Percentiles rank a stretch among this genome's conserved stretches.
phyloP scores from a whole-genome alignment of 2,329 filamentous ascomycete species.

The Botrytis cinerea region DNA sequence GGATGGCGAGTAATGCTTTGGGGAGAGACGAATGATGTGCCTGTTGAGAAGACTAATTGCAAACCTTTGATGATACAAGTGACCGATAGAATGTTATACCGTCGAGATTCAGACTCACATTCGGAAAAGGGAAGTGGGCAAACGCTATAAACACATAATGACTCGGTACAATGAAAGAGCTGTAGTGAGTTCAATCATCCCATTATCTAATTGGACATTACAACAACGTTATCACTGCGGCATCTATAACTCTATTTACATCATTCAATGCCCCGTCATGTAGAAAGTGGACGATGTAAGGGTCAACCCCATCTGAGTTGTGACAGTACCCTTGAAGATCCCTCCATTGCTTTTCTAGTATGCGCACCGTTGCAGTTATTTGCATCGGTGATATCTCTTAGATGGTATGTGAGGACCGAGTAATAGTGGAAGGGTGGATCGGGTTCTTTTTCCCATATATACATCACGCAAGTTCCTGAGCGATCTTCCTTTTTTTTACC shows the following conservation, averaged over 20 bases:
- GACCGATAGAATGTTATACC: not conserved
- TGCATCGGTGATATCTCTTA: not conserved
- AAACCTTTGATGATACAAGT: not conserved
- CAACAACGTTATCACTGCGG: not conserved
- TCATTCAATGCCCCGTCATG: not conserved
- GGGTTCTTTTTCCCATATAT: not conserved
- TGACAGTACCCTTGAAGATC: not conserved
- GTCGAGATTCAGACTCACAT: not conserved
- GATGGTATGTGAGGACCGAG: not conserved
- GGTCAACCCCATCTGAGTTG: not conserved
- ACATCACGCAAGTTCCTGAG: not conserved
- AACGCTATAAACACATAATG: not conserved
- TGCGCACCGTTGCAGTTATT: not conserved
- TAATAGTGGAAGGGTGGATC: constrained; percentile 6
- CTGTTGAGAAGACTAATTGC: not conserved
- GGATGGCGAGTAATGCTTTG: not conserved
- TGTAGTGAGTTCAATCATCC: not conserved
- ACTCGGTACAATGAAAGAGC: not conserved
- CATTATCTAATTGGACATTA: too few relatives aligned
- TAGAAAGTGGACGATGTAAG: constrained; percentile 4
- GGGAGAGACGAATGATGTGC: not conserved
- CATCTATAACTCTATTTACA: not conserved
- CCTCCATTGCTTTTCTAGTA: not conserved
- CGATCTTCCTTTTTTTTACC: not conserved
- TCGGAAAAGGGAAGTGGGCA: not conserved